Base-by-base conservation (phyloP, 2,329 filamentous ascomycete species). In the Talaromyces verruculosus region DNA sequence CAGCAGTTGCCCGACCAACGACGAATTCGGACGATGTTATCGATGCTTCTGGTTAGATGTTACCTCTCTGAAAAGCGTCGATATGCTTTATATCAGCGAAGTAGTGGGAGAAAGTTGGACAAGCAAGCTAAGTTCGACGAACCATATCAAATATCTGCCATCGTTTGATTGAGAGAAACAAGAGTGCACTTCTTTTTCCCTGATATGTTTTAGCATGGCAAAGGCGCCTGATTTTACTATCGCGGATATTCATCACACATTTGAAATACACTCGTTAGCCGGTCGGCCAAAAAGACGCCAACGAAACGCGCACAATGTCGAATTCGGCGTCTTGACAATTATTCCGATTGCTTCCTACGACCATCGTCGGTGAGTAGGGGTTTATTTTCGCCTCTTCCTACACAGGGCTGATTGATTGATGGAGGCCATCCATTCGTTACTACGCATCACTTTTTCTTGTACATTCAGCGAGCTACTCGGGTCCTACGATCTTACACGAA, bases 101-200 rank as follows among this genome's bases (percentile, higher is more conserved):
- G 22, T 47, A 43, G 41, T 35, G 30, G 22, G 39, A 62, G 22
- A 55, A 30, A 13, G 66, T 72, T 68, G 71, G 69, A 73, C 47
- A 68, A 72, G 69, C 75, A 77, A 67, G 76, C 74, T 77, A 77
- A 77, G 76, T 77, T 74, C 73, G 76, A 76, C 73, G 70, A 64
- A 57, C 43, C 61, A 67, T 60, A 74, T 72, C 68, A 73, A 70
- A 72, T 57, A 67, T 69, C 70, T 74, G 22, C 53, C 53, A 70
- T 72, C 71, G 70, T 71, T 72, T 70, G 71, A 68, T 70, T 71
- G 69, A 68, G 55, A 60, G 41, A 57, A 39, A 57, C 57, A 61
- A 65, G 39, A 35, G 68, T 68, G 71, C 66, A 67, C 68, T 68
- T 70, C 71, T 70, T 70, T 68, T 73, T 66, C 73, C 73, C 72